Percentiles rank a stretch among this genome's conserved stretches.
These are phyloP conservation scores for Schizosaccharomyces pombe DNA, from an alignment of 805 yeast species.

Conservation along the genomic window DNA sequence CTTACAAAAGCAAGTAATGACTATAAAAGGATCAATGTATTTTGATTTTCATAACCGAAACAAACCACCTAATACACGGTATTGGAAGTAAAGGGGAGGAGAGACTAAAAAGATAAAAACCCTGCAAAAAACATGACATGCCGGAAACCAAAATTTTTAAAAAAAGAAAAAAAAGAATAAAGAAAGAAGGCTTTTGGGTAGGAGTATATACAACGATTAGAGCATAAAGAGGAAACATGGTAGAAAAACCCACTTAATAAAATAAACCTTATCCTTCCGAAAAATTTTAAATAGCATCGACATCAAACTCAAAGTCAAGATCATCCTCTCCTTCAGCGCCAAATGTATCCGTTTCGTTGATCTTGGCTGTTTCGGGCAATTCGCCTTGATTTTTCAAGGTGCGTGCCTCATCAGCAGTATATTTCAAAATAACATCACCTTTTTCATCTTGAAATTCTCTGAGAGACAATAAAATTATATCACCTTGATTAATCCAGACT, in stretches of 20 bases:
- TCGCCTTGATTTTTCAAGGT: slow-evolving; percentile 87
- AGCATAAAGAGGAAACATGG: background rate
- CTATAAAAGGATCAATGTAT: too few relatives aligned
- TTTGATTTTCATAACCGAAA: too few relatives aligned
- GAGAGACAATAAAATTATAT: slow-evolving; percentile 77
- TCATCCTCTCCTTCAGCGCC: slow-evolving; percentile 94
- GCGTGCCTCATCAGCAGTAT: slow-evolving; percentile 93
- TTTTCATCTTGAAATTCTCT: slow-evolving; percentile 97
- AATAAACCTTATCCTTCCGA: background rate
- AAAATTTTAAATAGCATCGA: slow-evolving; percentile 58
- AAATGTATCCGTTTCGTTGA: slow-evolving; percentile 90
- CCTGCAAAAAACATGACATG: background rate
- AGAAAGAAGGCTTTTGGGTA: too few relatives aligned
- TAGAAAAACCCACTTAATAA: background rate
- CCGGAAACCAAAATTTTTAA: slow-evolving; percentile 1
- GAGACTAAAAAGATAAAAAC: too few relatives aligned
- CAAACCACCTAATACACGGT: too few relatives aligned
- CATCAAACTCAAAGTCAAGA: slow-evolving; percentile 94
- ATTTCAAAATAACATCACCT: slow-evolving; percentile 93
- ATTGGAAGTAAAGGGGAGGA: background rate
- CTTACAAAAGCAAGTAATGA: too few relatives aligned
- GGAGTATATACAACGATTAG: too few relatives aligned
- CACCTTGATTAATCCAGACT: slow-evolving; percentile 99
- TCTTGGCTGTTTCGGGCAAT: slow-evolving; percentile 88
- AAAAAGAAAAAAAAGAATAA: too few relatives aligned